Conservation (phyloP, 306 rosid species). For the Quillaja saponaria region DNA sequence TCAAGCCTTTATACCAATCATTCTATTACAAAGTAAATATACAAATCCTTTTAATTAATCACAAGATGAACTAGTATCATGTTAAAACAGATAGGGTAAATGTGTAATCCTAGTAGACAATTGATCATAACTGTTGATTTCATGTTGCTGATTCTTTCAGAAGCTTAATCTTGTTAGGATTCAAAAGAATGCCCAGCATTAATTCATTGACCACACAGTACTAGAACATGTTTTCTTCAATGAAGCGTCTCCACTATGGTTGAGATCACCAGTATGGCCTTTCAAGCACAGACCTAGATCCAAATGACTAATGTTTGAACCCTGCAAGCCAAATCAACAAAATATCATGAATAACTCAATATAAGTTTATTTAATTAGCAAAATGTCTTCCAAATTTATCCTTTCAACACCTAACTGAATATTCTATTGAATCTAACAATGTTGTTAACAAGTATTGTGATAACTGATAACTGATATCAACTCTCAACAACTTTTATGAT, state of each 20-base stretch:
- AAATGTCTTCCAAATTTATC: neutral
- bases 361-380: neutral
- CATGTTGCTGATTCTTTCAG: too few species aligned
- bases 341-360: neutral
- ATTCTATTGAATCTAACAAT: too few species aligned
- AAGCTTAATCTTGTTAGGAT: too few species aligned
- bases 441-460: neutral
- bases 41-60: conserved; percentile 26
- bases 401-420: too few species aligned
- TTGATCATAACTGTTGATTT: too few species aligned
- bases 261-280: conserved; percentile 33
- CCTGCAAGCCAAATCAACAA: conserved; percentile 31
- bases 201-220: conserved; percentile 34
- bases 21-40: neutral
- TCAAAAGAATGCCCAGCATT: neutral
- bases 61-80: conserved; percentile 18
- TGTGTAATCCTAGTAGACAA: too few species aligned
- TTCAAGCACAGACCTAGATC: conserved; percentile 55
- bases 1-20: conserved; percentile 10
- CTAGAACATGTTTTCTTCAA: conserved; percentile 25
- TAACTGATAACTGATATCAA: too few species aligned
- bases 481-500: neutral
- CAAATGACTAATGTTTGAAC: conserved; percentile 36
- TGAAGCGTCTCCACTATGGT: conserved; percentile 29
- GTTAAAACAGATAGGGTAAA: too few species aligned